Evolutionary conservation across 352 stramenopile genomes (phyloP).

Genomic region (Phytopythium montanum): DNA sequence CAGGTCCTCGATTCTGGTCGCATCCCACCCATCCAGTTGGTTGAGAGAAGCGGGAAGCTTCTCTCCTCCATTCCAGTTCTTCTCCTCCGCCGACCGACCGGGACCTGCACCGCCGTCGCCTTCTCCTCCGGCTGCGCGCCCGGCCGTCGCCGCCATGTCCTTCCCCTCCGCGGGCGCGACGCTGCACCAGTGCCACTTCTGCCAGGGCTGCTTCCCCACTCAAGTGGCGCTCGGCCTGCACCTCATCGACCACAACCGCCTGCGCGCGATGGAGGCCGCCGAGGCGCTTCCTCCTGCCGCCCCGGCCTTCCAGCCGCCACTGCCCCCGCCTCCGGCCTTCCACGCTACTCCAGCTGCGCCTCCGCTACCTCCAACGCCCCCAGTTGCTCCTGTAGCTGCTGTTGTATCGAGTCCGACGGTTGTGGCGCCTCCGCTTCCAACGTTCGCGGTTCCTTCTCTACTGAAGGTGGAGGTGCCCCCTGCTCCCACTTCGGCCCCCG

Average conservation of each 20-base stretch:
- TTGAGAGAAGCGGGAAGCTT: too few species aligned
- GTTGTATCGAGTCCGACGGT: neutral
- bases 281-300: too few species aligned
- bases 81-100: too few species aligned
- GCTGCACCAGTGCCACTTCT: neutral
- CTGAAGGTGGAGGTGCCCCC: neutral
- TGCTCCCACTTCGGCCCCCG: neutral
- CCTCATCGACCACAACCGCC: neutral
- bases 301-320: neutral
- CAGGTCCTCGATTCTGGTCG: neutral
- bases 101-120: neutral
- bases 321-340: neutral
- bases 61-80: too few species aligned
- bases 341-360: neutral
- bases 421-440: neutral
- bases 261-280: neutral
- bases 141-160: neutral
- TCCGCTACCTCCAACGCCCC: neutral
- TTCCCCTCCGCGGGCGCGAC: neutral
- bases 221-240: neutral
- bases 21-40: neutral
- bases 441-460: neutral
- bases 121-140: neutral
- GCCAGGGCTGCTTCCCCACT: slow-evolving; percentile 2
- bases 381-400: neutral